phyloP scores from a whole-genome alignment of 257 asterid genomes.

The Fraxinus americana region DNA sequence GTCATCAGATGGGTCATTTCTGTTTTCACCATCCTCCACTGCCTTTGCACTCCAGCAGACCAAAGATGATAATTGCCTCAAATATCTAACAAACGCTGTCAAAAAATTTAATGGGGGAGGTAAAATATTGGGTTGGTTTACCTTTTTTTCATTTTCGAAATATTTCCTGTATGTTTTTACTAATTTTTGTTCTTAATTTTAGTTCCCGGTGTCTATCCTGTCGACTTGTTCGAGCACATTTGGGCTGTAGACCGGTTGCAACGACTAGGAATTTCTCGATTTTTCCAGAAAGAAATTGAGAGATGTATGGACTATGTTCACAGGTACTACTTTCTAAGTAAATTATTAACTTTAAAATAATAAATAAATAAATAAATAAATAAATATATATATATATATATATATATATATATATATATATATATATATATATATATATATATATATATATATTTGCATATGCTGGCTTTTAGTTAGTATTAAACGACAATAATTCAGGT shows the following conservation, averaged over 20 bases:
- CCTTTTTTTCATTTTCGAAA: background rate
- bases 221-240: conserved; percentile 86
- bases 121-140: conserved; percentile 15
- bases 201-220: conserved; percentile 93
- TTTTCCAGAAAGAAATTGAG: conserved; percentile 56
- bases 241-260: conserved; percentile 83
- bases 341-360: too few species aligned
- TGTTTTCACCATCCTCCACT: conserved; percentile 90
- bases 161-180: background rate
- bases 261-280: conserved; percentile 76
- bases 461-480: background rate
- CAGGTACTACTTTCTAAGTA: conserved; percentile 39
- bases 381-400: too few species aligned
- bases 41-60: conserved; percentile 84
- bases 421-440: too few species aligned
- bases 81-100: conserved; percentile 48
- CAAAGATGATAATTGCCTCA: conserved; percentile 65
- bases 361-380: too few species aligned
- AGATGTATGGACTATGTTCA: conserved; percentile 62
- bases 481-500: conserved; percentile 34
- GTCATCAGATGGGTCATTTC: conserved; percentile 77
- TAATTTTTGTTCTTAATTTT: background rate
- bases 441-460: background rate
- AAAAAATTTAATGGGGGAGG: conserved; percentile 84
- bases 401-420: too few species aligned